phyloP scores from a whole-genome alignment of 139 green algal genomes.

The Volvox reticuliferus region DNA sequence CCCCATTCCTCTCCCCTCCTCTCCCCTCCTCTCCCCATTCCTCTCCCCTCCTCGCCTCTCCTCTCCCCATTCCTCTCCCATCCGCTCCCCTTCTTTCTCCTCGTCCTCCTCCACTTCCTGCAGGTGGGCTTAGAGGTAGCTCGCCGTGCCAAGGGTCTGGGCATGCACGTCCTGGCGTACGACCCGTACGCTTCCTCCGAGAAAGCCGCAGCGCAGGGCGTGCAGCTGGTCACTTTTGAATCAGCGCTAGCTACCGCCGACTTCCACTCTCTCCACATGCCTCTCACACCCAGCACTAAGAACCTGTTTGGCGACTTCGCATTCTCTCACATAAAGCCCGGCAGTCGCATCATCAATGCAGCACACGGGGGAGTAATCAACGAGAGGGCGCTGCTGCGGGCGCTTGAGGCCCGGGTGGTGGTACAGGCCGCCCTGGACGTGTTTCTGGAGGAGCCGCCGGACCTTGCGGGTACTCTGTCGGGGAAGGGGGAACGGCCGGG shows the following conservation, averaged over 20 bases:
- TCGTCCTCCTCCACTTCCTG: not conserved
- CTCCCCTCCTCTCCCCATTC: too few relatives aligned
- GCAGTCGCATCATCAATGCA: conserved; percentile 95
- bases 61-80: too few relatives aligned
- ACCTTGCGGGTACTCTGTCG: conserved; percentile 33
- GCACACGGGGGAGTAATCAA: conserved; percentile 96
- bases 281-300: conserved; percentile 76
- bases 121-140: conserved; percentile 93
- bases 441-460: conserved; percentile 90
- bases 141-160: conserved; percentile 89
- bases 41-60: not conserved
- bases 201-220: conserved; percentile 36
- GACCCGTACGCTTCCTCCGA: conserved; percentile 92
- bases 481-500: not conserved
- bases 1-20: too few relatives aligned
- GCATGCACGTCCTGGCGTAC: conserved; percentile 90
- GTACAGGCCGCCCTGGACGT: conserved; percentile 92
- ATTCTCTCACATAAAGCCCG: conserved; percentile 91
- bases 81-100: too few relatives aligned
- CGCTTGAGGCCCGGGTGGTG: conserved; percentile 84
- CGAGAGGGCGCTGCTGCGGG: conserved; percentile 84
- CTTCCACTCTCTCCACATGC: conserved; percentile 94
- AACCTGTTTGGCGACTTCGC: conserved; percentile 91
- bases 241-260: conserved; percentile 84
- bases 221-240: conserved; percentile 86